These are phyloP conservation scores for Verruconis gallopava DNA, from an alignment of 2,329 filamentous ascomycete species.

Conservation along the genomic window DNA sequence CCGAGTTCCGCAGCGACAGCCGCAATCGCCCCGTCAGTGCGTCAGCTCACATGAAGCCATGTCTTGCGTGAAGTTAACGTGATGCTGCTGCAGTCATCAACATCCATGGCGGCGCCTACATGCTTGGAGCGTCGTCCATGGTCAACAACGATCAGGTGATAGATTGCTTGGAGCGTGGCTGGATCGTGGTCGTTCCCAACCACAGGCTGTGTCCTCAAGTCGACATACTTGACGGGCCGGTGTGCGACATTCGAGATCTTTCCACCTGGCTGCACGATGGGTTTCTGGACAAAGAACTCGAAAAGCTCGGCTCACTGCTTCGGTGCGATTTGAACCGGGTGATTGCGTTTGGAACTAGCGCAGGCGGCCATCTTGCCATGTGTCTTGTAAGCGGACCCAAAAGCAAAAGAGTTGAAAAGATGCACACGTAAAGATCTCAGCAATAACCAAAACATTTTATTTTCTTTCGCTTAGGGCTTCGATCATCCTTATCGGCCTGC, in stretches of 20 bases:
- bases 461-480: slow-evolving; percentile 28
- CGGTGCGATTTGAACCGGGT: slow-evolving; percentile 19
- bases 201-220: slow-evolving; percentile 23
- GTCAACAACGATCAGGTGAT: slow-evolving; percentile 13
- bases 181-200: slow-evolving; percentile 16
- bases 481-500: slow-evolving; percentile 22
- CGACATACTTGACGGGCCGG: slow-evolving; percentile 20
- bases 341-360: slow-evolving; percentile 26
- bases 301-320: slow-evolving; percentile 9
- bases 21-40: no score
- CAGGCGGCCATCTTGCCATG: slow-evolving; percentile 25
- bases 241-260: slow-evolving; percentile 24
- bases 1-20: no score
- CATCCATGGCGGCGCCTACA: slow-evolving; percentile 34
- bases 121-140: slow-evolving; percentile 23
- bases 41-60: no score
- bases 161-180: slow-evolving; percentile 12
- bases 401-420: neutral
- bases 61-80: no score
- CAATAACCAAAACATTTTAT: neutral
- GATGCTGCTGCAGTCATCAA: no score
- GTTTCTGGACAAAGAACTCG: slow-evolving; percentile 16
- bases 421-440: neutral
- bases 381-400: slow-evolving; percentile 31
- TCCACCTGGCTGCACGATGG: slow-evolving; percentile 24